Evolutionary conservation across 2,329 filamentous ascomycete species (phyloP), one percentile per base, ranked within the genome.

Genomic region (Arthrobotrys pseudoclavata): DNA sequence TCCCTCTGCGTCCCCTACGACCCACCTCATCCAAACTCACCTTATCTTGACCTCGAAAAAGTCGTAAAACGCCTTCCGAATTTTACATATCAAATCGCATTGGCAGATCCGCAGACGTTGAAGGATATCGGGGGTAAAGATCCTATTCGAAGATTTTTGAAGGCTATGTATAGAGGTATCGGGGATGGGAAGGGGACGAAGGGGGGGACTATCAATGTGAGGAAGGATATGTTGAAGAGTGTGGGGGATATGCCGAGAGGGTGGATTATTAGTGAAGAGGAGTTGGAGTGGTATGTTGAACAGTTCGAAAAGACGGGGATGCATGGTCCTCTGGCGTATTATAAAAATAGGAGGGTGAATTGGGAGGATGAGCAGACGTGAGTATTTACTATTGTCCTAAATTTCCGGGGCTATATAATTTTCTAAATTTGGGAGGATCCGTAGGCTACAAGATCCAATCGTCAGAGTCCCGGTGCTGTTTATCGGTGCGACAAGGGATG

Each of bases 261-360:
- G 53, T 86, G 85, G 70, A 82, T 96, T 47, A 80, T 97, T 79
- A 87, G 74, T 15, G 77, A 81, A 40, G 89, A 91, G 82, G 92
- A 94, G 84, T 84, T 95, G 52, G 90, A 94, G 69, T 92, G 89
- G 84, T 97, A 97, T 83, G 89, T 89, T 18, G 84, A 88, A 31
- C 87, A 94, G 84, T 97, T 91, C 84, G 84, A 86, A n/a, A 87
- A 88, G 48, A 88, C 90, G 82, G 93, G 93, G 53, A 84, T 98
- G 80, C 89, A 90, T 79, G 93, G 93, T 0, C 92, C 93, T 15
- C 86, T 93, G 76, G 96, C 94, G 84, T 97, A 93, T 92, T 99
- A 99, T 85, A 90, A 94, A 50, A 91, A 88, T 1, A 86, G 88
- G 20, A 85, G 88, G 83, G 83, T 91, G 79, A 97, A 97, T 84